Evolutionary conservation across 257 asterid species (phyloP).

Genomic region (Salvia miltiorrhiza): DNA sequence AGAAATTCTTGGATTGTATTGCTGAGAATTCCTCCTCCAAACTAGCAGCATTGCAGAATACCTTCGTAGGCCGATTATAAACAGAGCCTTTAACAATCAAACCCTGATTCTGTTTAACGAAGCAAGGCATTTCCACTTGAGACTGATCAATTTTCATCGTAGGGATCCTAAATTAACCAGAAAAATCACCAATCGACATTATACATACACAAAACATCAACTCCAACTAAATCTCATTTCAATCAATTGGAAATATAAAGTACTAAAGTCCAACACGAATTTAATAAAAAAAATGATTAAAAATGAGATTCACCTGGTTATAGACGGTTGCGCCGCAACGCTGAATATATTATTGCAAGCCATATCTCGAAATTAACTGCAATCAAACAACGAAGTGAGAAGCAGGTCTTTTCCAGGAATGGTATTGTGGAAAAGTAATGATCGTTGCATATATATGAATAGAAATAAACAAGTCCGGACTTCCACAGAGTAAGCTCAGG

Average conservation of each 20-base stretch:
- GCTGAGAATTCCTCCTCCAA: slow-evolving; percentile 54
- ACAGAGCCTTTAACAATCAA: slow-evolving; percentile 22
- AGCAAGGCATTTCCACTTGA: slow-evolving; percentile 24
- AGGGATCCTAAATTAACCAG: slow-evolving; percentile 34
- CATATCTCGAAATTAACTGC: background rate
- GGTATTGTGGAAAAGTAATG: background rate
- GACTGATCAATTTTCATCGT: slow-evolving; percentile 23
- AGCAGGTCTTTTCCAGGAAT: background rate
- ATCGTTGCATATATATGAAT: background rate
- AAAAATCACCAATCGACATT: slow-evolving; percentile 14
- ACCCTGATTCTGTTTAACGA: slow-evolving; percentile 30
- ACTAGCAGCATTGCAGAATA: slow-evolving; percentile 46
- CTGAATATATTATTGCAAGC: slow-evolving; percentile 5
- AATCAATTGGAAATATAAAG: background rate
- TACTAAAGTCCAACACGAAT: background rate
- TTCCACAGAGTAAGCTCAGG: background rate
- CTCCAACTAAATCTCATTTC: background rate
- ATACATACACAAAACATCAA: background rate
- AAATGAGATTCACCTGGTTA: background rate
- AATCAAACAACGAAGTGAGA: no score
- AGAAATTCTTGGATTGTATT: slow-evolving; percentile 28
- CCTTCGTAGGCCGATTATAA: slow-evolving; percentile 27
- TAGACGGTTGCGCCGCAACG: background rate
- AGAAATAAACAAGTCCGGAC: no score
- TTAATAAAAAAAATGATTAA: background rate